These are phyloP conservation scores for Tephrocybe sp. DNA, from an alignment of 768 basidiomycete species.

Conservation along the genomic window DNA sequence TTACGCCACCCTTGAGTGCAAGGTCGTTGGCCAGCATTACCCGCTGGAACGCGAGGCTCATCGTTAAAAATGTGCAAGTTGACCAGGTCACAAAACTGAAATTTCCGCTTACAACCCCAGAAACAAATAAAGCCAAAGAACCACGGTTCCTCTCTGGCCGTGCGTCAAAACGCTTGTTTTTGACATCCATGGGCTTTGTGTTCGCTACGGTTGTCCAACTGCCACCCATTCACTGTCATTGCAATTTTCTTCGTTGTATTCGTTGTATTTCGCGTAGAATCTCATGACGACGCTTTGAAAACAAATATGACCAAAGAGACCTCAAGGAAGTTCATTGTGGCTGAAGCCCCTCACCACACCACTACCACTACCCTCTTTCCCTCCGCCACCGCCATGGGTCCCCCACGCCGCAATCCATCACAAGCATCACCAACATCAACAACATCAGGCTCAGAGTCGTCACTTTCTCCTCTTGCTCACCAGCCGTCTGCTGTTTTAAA, in stretches of 20 bases:
- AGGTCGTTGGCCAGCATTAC: slow-evolving; percentile 12
- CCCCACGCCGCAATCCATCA: slow-evolving; percentile 26
- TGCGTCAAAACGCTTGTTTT: too few species aligned
- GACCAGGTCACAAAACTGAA: slow-evolving; percentile 1
- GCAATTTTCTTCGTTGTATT: too few species aligned
- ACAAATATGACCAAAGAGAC: slow-evolving; percentile 12
- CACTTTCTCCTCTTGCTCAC: slow-evolving; percentile 18
- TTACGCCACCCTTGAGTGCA: slow-evolving; percentile 19
- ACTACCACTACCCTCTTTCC: slow-evolving; percentile 6
- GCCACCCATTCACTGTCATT: too few species aligned
- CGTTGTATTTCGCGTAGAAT: too few species aligned
- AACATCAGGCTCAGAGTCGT: slow-evolving; percentile 11
- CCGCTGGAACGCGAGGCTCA: slow-evolving; percentile 10
- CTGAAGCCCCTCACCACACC: background rate
- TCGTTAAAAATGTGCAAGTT: background rate
- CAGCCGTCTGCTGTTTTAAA: slow-evolving; percentile 23
- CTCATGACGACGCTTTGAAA: slow-evolving; percentile 2
- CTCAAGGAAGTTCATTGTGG: background rate
- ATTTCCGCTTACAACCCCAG: slow-evolving; percentile 3
- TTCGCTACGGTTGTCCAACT: too few species aligned
- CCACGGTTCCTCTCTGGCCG: too few species aligned
- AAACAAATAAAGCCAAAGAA: too few species aligned
- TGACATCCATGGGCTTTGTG: too few species aligned
- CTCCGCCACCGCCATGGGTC: slow-evolving; percentile 26
- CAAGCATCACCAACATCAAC: slow-evolving; percentile 17